Base-by-base conservation (phyloP, 306 rosid species). In the Coriaria nepalensis region DNA sequence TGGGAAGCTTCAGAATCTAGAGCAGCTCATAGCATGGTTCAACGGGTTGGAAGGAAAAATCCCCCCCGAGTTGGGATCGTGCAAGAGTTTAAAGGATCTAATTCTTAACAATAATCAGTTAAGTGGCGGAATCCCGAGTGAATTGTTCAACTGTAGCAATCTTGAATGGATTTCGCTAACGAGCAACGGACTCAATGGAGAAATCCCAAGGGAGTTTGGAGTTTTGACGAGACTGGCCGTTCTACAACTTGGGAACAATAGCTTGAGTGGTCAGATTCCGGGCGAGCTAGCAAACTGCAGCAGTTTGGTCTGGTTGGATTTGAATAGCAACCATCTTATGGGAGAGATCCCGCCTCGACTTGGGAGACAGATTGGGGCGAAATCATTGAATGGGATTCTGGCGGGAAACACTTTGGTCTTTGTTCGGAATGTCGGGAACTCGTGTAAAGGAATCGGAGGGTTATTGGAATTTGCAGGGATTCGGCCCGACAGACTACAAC, bases 301-400 rank as follows among this genome's bases (percentile, higher is more conserved):
- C 68, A 84, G 82, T 63, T 73, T 90, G 79, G 97, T 90, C 65
- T 90, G 97, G 97, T 60, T 90, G 90, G 97, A 90, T 47, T 82
- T 90, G 78, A 90, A 84, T 75, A 84, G 97, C 68, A 90, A 90
- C 75, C 81, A 72, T 69, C 95, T 90, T 47, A 85, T 86, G 2
- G 98, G 98, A 8, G 94, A 81, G 65, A 90, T 90, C 66, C 98
- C 98, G 10, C 75, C 95, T 8, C 70, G 84, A 49, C 92, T 90
- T 35, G 98, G 98, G 4, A 77, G 97, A 57, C 97, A 90, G 79
- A 73, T 7, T 40, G 95, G 98, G 43, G 83, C 93, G 8, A 74
- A 78, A 53, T 72, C 98, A 6, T 73, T 79, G 70, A 73, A 50
- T 45, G 98, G 98, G 4, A 84, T 84, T 53, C 87, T 90, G 5